Evolutionary conservation across 1,139 yeast genomes (phyloP), one percentile per base, ranked within the genome.

Genomic region (Yamadazyma pseudoaaseri): DNA sequence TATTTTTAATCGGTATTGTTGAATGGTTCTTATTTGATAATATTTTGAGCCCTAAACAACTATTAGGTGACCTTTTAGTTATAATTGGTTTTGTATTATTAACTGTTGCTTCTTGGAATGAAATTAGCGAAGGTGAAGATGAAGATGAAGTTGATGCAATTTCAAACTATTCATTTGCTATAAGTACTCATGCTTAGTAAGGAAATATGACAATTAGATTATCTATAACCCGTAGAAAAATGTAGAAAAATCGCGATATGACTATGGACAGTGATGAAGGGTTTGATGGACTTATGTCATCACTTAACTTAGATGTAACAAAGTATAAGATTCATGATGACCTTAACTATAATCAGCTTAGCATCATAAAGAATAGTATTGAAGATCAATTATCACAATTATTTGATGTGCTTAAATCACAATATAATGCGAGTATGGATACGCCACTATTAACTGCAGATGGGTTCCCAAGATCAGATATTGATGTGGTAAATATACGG

Each of bases 401-500:
- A 23, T 65, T 65, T 45, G 64, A 58, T 34, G 41, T 65, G 12
- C 48, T 70, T n/a, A 42, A 41, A 7, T 42, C 49, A 27, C 52
- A 56, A 26, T 62, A 60, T 38, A 59, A 64, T 24, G 80, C 73
- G 1, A 77, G 73, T 42, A 79, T 87, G 89, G 57, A 70, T 13
- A 80, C 94, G 0, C 67, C 79, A 0, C 60, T 90, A 44, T 56
- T 84, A 3, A 74, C 84, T 0, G 41, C 50, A 0, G 96, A 90
- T 49, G 97, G 97, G 23, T 92, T 76, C 47, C 98, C 98, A 0
- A 65, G 97, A 24, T 62, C 70, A 11, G 97, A 92, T 52, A 73
- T 90, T 20, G 96, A 92, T 49, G 85, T 90, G 5, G 79, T 82
- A 3, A 72, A 84, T 24, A 65, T 80, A 2, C 62, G 94, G 34